A percentile compares a stretch with the other conserved stretches of the same genome.
phyloP scores from a whole-genome alignment of 1,284 basidiomycete genomes.

The Cutaneotrichosporon mucoides region DNA sequence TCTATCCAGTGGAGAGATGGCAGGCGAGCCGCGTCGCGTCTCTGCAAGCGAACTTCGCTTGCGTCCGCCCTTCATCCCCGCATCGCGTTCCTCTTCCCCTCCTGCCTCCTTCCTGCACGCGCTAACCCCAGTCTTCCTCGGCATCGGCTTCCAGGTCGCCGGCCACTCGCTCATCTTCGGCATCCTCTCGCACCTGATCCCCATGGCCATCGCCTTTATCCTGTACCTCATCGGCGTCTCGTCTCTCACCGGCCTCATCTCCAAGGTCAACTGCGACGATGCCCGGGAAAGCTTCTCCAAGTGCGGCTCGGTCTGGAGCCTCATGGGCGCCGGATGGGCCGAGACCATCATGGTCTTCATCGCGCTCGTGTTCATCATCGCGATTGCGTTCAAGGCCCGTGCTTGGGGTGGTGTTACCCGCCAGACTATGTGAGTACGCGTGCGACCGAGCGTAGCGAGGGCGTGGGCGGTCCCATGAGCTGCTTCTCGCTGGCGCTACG shows the following conservation, averaged over 20 bases:
- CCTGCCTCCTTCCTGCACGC: no score
- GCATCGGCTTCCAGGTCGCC: conserved; percentile 42
- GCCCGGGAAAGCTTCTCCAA: conserved; percentile 30
- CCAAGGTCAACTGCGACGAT: conserved; percentile 40
- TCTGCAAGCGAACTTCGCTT: no score
- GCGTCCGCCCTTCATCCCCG: no score
- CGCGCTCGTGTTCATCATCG: conserved; percentile 31
- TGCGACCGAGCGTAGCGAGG: no score
- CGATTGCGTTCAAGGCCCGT: conserved; percentile 46
- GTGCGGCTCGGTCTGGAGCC: conserved; percentile 47
- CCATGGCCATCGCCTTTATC: conserved; percentile 43
- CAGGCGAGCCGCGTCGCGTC: no score
- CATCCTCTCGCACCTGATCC: conserved; percentile 46
- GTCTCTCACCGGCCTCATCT: conserved; percentile 45
- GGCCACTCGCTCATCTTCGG: conserved; percentile 44
- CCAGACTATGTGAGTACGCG: conserved; percentile 22
- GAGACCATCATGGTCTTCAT: conserved; percentile 46
- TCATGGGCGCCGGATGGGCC: conserved; percentile 48
- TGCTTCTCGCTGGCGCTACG: no score
- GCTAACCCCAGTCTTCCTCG: conserved; percentile 38
- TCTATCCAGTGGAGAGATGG: no score
- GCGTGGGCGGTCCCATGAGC: no score
- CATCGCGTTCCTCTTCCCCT: no score
- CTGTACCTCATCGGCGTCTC: conserved; percentile 49
- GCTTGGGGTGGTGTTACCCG: conserved; percentile 39